These are phyloP conservation scores for Pseudocercospora cruenta DNA, from an alignment of 2,329 filamentous ascomycete genomes.

Conservation along the genomic window DNA sequence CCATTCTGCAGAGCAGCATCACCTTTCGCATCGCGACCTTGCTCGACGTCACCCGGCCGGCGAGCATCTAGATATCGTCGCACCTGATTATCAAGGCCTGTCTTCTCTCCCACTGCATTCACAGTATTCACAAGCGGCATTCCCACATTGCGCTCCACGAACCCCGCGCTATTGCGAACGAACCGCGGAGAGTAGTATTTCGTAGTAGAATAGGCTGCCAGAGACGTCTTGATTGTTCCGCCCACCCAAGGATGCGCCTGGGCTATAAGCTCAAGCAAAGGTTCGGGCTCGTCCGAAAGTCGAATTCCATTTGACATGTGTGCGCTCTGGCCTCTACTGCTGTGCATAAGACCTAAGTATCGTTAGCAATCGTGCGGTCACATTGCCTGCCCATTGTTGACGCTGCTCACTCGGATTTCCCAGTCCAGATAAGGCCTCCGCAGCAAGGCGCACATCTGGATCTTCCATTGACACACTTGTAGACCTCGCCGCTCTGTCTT, in stretches of 20 bases:
- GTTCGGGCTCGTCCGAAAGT: constrained; percentile 64
- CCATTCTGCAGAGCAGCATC: constrained; percentile 55
- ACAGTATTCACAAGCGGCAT: constrained; percentile 84
- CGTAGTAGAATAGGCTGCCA: constrained; percentile 81
- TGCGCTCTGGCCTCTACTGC: constrained; percentile 39
- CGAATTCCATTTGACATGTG: constrained; percentile 26
- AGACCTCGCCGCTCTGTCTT: constrained; percentile 43
- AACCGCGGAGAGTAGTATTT: constrained; percentile 91
- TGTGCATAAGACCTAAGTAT: constrained; percentile 47
- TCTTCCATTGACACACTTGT: constrained; percentile 53
- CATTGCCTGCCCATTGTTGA: background rate
- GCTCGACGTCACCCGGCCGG: constrained; percentile 56
- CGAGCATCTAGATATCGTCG: constrained; percentile 75
- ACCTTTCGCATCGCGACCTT: constrained; percentile 39
- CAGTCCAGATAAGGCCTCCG: constrained; percentile 55
- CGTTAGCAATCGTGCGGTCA: background rate
- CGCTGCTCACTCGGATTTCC: constrained; percentile 50
- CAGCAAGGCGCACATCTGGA: constrained; percentile 53
- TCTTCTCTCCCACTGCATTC: constrained; percentile 78
- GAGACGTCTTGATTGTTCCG: constrained; percentile 73
- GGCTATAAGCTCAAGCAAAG: constrained; percentile 81
- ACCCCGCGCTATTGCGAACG: constrained; percentile 82
- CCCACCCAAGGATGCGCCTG: constrained; percentile 86
- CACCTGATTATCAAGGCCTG: constrained; percentile 84
- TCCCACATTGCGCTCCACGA: constrained; percentile 83